Conservation (phyloP, 2,329 filamentous ascomycete species). For the Dendrostoma leiphaemia region DNA sequence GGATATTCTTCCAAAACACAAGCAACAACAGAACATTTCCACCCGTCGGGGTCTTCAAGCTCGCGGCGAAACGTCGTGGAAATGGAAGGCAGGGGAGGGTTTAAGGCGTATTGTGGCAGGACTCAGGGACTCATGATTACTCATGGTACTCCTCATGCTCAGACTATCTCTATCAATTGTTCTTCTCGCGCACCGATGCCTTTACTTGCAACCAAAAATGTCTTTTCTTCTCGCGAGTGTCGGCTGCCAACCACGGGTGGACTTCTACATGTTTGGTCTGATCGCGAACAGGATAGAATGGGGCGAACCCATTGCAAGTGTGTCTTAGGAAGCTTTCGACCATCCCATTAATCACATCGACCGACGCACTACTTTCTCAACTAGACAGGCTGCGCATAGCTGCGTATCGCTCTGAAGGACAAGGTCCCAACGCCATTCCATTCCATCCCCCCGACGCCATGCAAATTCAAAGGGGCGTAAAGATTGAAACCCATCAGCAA, state of each 20-base stretch:
- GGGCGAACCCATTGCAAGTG: no score
- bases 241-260: no score
- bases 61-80: background rate
- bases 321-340: no score
- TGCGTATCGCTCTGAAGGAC: background rate
- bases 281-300: no score
- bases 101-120: background rate
- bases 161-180: slow-evolving; percentile 1
- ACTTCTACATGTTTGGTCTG: no score
- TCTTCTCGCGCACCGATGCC: background rate
- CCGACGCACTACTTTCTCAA: background rate
- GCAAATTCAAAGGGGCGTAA: no score
- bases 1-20: background rate
- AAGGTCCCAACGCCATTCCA: background rate
- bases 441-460: background rate
- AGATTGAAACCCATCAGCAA: background rate
- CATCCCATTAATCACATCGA: background rate
- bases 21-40: slow-evolving; percentile 1
- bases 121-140: background rate
- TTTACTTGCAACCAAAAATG: background rate
- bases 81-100: background rate
- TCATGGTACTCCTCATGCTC: background rate
- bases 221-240: background rate
- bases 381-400: background rate
- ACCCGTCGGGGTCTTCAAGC: background rate